These are phyloP conservation scores for Spathaspora sp. DNA, from an alignment of 1,139 yeast species.

Conservation along the genomic window DNA sequence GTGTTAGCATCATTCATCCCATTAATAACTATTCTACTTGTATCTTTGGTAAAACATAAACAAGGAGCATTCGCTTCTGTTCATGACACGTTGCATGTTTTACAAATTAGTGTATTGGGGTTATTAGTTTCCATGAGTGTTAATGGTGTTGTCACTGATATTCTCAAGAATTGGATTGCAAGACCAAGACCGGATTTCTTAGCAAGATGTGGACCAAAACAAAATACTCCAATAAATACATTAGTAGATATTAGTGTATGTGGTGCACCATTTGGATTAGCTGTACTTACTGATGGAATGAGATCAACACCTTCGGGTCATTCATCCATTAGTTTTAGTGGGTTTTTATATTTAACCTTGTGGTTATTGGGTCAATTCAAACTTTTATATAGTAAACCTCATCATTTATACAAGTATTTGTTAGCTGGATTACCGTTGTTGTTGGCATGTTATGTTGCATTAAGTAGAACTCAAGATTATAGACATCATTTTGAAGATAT, in stretches of 20 bases:
- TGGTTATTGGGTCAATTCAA: conserved; percentile 62
- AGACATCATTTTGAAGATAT: conserved; percentile 77
- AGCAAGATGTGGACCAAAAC: conserved; percentile 59
- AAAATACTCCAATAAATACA: conserved; percentile 31
- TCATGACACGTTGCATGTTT: conserved; percentile 16
- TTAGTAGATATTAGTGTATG: conserved; percentile 40
- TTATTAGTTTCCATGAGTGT: conserved; percentile 22
- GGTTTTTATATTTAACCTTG: conserved; percentile 58
- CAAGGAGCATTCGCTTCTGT: conserved; percentile 7
- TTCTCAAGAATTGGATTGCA: conserved; percentile 74
- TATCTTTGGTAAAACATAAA: conserved; percentile 9
- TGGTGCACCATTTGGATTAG: conserved; percentile 45
- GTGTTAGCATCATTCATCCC: conserved; percentile 21
- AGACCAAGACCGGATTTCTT: conserved; percentile 80
- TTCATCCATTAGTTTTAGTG: conserved; percentile 66
- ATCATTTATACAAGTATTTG: conserved; percentile 17
- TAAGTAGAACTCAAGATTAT: conserved; percentile 69
- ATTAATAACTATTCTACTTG: conserved; percentile 12
- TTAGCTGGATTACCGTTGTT: conserved; percentile 18
- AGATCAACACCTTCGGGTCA: conserved; percentile 85
- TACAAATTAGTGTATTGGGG: conserved; percentile 27
- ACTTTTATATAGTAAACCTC: conserved; percentile 12
- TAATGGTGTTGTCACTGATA: conserved; percentile 53
- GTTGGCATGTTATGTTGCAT: conserved; percentile 52
- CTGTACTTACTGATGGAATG: conserved; percentile 66